Percentiles rank a stretch among this genome's conserved stretches.
Conservation (phyloP, 192 early-diverging fungal species). For the Coemansia sp. region DNA sequence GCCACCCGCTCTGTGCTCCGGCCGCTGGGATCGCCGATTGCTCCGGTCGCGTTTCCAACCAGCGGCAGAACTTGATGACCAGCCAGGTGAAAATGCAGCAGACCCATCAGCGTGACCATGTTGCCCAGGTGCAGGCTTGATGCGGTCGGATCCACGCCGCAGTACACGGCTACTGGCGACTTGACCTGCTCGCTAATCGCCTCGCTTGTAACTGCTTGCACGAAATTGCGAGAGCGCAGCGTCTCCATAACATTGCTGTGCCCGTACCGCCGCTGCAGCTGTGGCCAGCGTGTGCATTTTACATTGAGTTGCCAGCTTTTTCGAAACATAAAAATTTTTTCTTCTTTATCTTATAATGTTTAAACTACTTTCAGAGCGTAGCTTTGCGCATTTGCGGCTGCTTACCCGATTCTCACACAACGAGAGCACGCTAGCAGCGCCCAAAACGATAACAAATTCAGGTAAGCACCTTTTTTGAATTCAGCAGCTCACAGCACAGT, state of each 20-base stretch:
- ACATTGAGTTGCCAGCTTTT: no score
- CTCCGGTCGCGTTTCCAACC: conserved; percentile 89
- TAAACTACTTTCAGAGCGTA: no score
- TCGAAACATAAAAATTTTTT: no score
- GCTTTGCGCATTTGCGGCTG: neutral
- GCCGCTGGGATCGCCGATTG: conserved; percentile 92
- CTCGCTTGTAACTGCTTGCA: conserved; percentile 58
- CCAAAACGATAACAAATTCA: no score
- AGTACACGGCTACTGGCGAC: conserved; percentile 62
- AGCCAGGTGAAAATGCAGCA: conserved; percentile 80
- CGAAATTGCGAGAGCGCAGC: conserved; percentile 52
- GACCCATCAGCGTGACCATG: conserved; percentile 75
- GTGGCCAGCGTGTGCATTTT: neutral
- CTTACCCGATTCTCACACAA: neutral
- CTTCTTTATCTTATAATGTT: no score
- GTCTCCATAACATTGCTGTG: conserved; percentile 41
- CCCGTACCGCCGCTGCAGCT: conserved; percentile 8
- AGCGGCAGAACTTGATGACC: conserved; percentile 82
- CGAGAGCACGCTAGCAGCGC: no score
- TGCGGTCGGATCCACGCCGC: conserved; percentile 94
- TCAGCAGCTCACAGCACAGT: no score
- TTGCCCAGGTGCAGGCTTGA: conserved; percentile 88
- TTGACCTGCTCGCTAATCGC: conserved; percentile 10
- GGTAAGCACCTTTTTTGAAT: no score
- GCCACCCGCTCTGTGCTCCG: conserved; percentile 75